Evolutionary conservation across 2,329 filamentous ascomycete species (phyloP).

Genomic region (Penicillium sclerotiorum): DNA sequence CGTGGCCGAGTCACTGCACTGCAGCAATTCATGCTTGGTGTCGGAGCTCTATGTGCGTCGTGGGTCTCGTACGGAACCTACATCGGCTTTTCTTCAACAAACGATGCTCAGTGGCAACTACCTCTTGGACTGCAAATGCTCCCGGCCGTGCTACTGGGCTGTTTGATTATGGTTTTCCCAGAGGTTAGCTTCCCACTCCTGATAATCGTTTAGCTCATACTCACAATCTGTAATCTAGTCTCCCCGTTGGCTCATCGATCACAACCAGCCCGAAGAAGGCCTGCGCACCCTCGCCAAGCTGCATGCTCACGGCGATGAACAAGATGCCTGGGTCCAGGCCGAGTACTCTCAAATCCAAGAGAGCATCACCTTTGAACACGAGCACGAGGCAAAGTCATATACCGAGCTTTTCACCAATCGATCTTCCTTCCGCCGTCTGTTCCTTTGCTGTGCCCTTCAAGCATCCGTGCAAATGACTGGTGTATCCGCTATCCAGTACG

Average conservation of each 20-base stretch:
- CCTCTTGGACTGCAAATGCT: slow-evolving; percentile 71
- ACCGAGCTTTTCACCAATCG: slow-evolving; percentile 66
- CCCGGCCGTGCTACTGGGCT: slow-evolving; percentile 65
- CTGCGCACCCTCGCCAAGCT: slow-evolving; percentile 68
- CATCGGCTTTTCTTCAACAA: slow-evolving; percentile 50
- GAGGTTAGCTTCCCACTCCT: slow-evolving; percentile 48
- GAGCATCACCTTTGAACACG: slow-evolving; percentile 66
- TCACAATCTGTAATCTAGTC: slow-evolving; percentile 41
- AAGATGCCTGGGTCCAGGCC: slow-evolving; percentile 70
- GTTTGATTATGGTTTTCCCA: slow-evolving; percentile 72
- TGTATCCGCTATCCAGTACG: slow-evolving; percentile 67
- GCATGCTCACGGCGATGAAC: slow-evolving; percentile 67
- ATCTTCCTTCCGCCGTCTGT: slow-evolving; percentile 70
- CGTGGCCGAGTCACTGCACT: slow-evolving; percentile 73
- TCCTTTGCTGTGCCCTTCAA: slow-evolving; percentile 70
- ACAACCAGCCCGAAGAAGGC: slow-evolving; percentile 66
- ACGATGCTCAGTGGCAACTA: slow-evolving; percentile 62
- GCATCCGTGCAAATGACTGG: slow-evolving; percentile 77
- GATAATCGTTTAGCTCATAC: not conserved
- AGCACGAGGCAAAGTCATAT: slow-evolving; percentile 71
- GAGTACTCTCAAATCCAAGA: slow-evolving; percentile 74
- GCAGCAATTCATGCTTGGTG: slow-evolving; percentile 81
- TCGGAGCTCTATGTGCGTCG: slow-evolving; percentile 70
- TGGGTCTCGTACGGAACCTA: slow-evolving; percentile 73
- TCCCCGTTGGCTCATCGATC: slow-evolving; percentile 74